phyloP scores from a whole-genome alignment of 805 yeast species.

The Lachancea fermentati region DNA sequence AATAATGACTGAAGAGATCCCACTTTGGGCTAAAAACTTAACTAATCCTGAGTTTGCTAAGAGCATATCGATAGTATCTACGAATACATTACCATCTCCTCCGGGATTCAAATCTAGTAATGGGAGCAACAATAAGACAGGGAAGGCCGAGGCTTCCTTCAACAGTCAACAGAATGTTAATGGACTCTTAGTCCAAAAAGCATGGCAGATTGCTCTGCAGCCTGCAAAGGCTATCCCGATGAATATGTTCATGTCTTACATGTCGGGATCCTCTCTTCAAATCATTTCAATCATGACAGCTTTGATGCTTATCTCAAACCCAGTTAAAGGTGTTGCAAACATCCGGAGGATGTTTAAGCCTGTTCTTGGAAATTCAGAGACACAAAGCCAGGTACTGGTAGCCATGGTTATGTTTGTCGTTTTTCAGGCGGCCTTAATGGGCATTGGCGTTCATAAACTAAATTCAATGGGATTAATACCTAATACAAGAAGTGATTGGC shows the following conservation, averaged over 20 bases:
- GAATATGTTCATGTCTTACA: conserved; percentile 85
- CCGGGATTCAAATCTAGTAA: conserved; percentile 19
- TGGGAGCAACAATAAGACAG: not conserved
- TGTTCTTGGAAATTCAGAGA: conserved; percentile 35
- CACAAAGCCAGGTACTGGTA: conserved; percentile 17
- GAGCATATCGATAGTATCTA: conserved; percentile 3
- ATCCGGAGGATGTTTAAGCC: conserved; percentile 51
- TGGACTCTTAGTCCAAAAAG: conserved; percentile 43
- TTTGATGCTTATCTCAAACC: conserved; percentile 71
- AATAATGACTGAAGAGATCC: conserved; percentile 7
- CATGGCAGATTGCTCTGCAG: conserved; percentile 79
- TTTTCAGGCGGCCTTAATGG: conserved; percentile 50
- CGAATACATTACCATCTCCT: conserved; percentile 21
- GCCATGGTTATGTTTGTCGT: conserved; percentile 46
- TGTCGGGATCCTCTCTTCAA: conserved; percentile 88
- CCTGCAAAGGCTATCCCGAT: conserved; percentile 87
- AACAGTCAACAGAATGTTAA: conserved; percentile 1
- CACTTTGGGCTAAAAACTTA: conserved; percentile 16
- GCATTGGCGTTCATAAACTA: conserved; percentile 79
- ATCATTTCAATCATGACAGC: conserved; percentile 90
- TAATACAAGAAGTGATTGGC: conserved; percentile 83
- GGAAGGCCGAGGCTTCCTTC: conserved; percentile 3
- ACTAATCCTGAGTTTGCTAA: conserved; percentile 12
- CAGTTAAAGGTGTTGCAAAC: conserved; percentile 63
- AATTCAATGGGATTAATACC: conserved; percentile 89